phyloP scores from a whole-genome alignment of 2,329 filamentous ascomycete genomes.

The Ceratocystiopsis brevicomis region DNA sequence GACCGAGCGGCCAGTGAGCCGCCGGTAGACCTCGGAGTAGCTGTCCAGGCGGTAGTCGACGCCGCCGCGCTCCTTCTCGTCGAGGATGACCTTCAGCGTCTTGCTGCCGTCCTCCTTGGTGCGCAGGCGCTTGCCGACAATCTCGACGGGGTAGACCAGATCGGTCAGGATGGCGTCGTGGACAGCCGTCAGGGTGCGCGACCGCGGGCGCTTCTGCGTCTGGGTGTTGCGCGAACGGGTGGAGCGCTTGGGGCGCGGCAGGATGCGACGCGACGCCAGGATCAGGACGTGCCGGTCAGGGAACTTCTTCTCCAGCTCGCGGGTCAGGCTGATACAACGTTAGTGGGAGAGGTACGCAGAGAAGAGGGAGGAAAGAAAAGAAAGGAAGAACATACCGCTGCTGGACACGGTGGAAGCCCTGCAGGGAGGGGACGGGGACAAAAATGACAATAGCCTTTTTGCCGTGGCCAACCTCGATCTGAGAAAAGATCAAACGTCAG shows the following conservation, averaged over 20 bases:
- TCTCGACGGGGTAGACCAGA: constrained; percentile 99
- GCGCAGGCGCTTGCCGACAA: constrained; percentile 95
- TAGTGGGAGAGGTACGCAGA: no score
- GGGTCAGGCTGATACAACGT: constrained; percentile 54
- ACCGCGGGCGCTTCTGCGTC: constrained; percentile 97
- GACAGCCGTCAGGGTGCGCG: constrained; percentile 92
- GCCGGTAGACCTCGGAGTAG: constrained; percentile 98
- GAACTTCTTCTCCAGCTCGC: constrained; percentile 99
- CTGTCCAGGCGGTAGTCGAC: constrained; percentile 99
- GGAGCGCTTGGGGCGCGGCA: constrained; percentile 96
- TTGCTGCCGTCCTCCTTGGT: constrained; percentile 99
- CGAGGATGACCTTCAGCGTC: constrained; percentile 94
- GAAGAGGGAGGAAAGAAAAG: no score
- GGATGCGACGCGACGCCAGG: constrained; percentile 95
- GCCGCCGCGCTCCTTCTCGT: constrained; percentile 99
- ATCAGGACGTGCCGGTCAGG: constrained; percentile 99
- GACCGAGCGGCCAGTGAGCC: constrained; percentile 88
- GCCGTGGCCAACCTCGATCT: constrained; percentile 99
- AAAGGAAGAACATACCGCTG: constrained; percentile 59
- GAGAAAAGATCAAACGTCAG: constrained; percentile 45
- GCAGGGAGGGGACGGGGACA: constrained; percentile 97
- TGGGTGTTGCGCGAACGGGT: constrained; percentile 89
- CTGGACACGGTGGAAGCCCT: constrained; percentile 98
- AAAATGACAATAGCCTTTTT: constrained; percentile 99
- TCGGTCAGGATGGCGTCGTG: constrained; percentile 97